These are phyloP conservation scores for Juncus effusus DNA, from an alignment of 176 grass and related monocot species.

Conservation along the genomic window DNA sequence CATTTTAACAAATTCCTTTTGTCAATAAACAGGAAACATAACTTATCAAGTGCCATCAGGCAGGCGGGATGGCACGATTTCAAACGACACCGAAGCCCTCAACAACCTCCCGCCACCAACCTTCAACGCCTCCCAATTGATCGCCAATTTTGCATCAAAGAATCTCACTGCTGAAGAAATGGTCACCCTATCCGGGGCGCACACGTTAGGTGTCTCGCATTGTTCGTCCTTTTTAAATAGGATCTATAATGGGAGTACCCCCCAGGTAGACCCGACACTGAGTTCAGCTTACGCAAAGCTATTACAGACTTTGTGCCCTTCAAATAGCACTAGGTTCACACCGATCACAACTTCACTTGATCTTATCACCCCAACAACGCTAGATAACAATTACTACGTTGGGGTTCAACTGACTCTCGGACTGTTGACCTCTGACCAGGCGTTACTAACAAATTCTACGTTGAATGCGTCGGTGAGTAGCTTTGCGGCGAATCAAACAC, in stretches of 20 bases:
- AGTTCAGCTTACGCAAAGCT: slow-evolving; percentile 55
- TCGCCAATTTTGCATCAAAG: slow-evolving; percentile 32
- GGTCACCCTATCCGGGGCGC: slow-evolving; percentile 53
- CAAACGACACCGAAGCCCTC: neutral
- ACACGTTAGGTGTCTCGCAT: slow-evolving; percentile 51
- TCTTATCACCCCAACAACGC: slow-evolving; percentile 44
- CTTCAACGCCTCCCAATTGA: slow-evolving; percentile 27
- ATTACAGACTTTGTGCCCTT: slow-evolving; percentile 49
- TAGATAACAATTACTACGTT: slow-evolving; percentile 76
- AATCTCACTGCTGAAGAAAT: slow-evolving; percentile 50
- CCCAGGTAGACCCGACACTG: slow-evolving; percentile 40
- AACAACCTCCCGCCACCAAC: slow-evolving; percentile 29
- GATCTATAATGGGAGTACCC: slow-evolving; percentile 41
- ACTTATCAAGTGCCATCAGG: slow-evolving; percentile 49
- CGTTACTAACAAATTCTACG: slow-evolving; percentile 46
- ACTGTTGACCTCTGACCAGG: slow-evolving; percentile 59
- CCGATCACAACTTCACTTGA: slow-evolving; percentile 40
- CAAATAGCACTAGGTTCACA: slow-evolving; percentile 18
- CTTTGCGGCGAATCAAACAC: slow-evolving; percentile 46
- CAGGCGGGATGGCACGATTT: slow-evolving; percentile 41
- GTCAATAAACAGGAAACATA: slow-evolving; percentile 30
- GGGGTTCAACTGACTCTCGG: slow-evolving; percentile 47
- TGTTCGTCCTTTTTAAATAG: slow-evolving; percentile 30
- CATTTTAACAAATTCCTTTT: too few relatives aligned
- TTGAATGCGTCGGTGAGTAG: slow-evolving; percentile 41